Conservation (phyloP, 768 basidiomycete species). For the Suillus tomentosus region DNA sequence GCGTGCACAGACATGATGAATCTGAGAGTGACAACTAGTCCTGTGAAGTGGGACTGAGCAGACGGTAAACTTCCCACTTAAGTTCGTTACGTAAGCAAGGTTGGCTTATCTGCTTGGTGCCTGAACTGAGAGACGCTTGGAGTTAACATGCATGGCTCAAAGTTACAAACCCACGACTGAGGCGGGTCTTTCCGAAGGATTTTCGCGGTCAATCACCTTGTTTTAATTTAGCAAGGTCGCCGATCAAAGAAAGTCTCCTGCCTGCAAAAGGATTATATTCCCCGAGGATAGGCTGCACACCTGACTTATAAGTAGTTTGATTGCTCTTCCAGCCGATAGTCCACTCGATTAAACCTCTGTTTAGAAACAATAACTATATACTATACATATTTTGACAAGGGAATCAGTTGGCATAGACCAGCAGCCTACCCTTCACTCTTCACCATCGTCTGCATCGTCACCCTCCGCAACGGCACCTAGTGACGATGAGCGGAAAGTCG, state of each 20-base stretch:
- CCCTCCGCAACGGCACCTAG: slow-evolving; percentile 33
- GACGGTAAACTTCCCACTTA: no score
- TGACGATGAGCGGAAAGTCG: slow-evolving; percentile 22
- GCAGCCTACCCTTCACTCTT: slow-evolving; percentile 20
- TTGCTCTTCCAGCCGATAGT: not conserved
- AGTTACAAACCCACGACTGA: not conserved
- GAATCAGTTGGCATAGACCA: not conserved
- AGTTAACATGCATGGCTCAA: not conserved
- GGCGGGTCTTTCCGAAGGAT: slow-evolving; percentile 6
- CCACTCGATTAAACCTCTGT: not conserved
- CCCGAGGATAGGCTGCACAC: not conserved
- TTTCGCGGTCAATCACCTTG: not conserved
- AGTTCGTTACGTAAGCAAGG: slow-evolving; percentile 5
- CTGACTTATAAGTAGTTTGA: not conserved
- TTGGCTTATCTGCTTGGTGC: not conserved
- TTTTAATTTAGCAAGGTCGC: not conserved
- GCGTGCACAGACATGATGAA: slow-evolving; percentile 21
- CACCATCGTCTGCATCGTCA: slow-evolving; percentile 30
- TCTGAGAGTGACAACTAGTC: not conserved
- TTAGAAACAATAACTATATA: slow-evolving; percentile 3
- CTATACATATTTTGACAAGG: slow-evolving; percentile 1
- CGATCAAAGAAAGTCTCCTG: not conserved
- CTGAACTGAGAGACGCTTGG: not conserved
- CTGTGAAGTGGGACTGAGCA: not conserved
- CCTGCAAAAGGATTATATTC: not conserved